phyloP scores from a whole-genome alignment of 768 basidiomycete species.

The Chiua virens region DNA sequence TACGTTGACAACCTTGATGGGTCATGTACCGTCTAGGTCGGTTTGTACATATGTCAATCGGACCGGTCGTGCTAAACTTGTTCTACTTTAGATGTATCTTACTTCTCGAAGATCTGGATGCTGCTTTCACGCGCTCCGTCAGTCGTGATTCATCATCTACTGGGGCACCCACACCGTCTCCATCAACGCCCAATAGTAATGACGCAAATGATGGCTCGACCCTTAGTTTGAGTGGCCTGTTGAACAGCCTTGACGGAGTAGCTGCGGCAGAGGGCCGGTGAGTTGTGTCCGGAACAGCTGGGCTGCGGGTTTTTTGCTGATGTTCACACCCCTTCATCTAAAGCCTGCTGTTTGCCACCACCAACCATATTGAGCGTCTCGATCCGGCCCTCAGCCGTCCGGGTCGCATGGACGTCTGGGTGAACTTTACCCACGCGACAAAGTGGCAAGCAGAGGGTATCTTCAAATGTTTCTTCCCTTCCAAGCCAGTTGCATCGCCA shows the following conservation, averaged over 20 bases:
- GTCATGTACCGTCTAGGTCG: slow-evolving; percentile 80
- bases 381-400: slow-evolving; percentile 87
- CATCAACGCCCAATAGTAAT: slow-evolving; percentile 41
- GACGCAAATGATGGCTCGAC: slow-evolving; percentile 75
- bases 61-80: slow-evolving; percentile 13
- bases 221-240: slow-evolving; percentile 77
- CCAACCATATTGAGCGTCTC: slow-evolving; percentile 91
- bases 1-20: slow-evolving; percentile 84
- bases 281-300: slow-evolving; percentile 28
- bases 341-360: slow-evolving; percentile 86
- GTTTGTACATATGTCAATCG: slow-evolving; percentile 13
- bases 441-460: slow-evolving; percentile 93
- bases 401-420: slow-evolving; percentile 91
- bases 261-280: slow-evolving; percentile 86
- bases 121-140: slow-evolving; percentile 86
- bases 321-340: slow-evolving; percentile 13
- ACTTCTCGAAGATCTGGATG: slow-evolving; percentile 91
- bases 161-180: slow-evolving; percentile 58
- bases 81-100: slow-evolving; percentile 69
- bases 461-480: slow-evolving; percentile 94
- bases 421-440: slow-evolving; percentile 87
- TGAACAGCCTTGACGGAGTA: slow-evolving; percentile 86
- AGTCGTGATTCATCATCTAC: slow-evolving; percentile 81
- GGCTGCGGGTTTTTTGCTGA: slow-evolving; percentile 16
- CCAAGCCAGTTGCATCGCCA: slow-evolving; percentile 31